Evolutionary conservation across 768 basidiomycete species (phyloP), one percentile per base, ranked within the genome.

Genomic region (Calocera cornea): DNA sequence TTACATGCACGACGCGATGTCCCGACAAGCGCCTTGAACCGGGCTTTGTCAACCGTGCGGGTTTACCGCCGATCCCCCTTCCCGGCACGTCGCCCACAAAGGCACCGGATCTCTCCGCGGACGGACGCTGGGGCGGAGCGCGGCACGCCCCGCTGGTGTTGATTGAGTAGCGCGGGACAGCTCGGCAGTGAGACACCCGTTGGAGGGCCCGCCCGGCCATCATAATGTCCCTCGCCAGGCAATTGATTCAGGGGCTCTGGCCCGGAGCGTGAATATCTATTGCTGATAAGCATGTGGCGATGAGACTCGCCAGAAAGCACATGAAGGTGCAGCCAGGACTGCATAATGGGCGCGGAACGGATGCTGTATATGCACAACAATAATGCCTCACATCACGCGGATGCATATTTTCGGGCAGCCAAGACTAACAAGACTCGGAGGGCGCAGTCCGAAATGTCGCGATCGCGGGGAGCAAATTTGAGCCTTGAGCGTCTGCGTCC

Each of bases 331-430:
- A 34, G 64, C 19, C n/a, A n/a, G n/a, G n/a, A n/a, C n/a, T n/a
- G n/a, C n/a, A n/a, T n/a, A n/a, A n/a, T 14, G 36, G 36, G 36
- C 7, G 36, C 36, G 14, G 36, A 14, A 38, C 36, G 44, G 8
- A 19, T 5, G 8, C 44, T 19, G 3, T 47, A 60, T 29, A 60
- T 60, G 27, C 54, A n/a, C n/a, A n/a, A n/a, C n/a, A n/a, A n/a
- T n/a, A n/a, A n/a, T n/a, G n/a, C n/a, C n/a, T n/a, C 54, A 2
- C 54, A 60, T 60, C 54, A 60, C 54, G 54, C 54, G 54, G 54
- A 12, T 60, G 54, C 27, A 24, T 19, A 47, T 19, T 8, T 47
- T 19, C 5, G 44, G 44, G 7, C 7, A 47, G 44, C 19, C 24
- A 29, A 29, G 54, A 11, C n/a, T n/a, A n/a, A n/a, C 54, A 60